phyloP scores from a whole-genome alignment of 306 rosid genomes.

The Prunus fruticosa region DNA sequence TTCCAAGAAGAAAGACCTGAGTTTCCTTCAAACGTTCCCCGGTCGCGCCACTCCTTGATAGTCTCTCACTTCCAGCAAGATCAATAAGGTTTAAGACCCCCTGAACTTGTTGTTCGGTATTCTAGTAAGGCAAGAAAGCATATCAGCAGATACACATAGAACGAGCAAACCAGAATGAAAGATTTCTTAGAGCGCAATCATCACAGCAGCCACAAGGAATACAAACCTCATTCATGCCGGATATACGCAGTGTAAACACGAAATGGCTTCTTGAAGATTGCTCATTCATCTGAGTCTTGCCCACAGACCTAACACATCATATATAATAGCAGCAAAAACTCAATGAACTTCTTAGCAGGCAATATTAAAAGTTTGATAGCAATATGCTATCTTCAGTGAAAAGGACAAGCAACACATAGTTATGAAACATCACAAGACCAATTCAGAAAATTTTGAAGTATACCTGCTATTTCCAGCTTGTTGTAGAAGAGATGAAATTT shows the following conservation, averaged over 20 bases:
- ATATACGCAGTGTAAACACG: constrained; percentile 88
- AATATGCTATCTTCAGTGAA: not conserved
- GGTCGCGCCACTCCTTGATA: constrained; percentile 88
- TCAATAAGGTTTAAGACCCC: constrained; percentile 91
- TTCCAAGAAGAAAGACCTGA: constrained; percentile 52
- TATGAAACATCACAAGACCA: not conserved
- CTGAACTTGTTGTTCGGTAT: constrained; percentile 92
- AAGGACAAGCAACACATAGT: not conserved
- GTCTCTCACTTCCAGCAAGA: constrained; percentile 95
- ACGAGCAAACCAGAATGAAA: not conserved
- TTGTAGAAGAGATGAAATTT: constrained; percentile 82
- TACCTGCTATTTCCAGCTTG: constrained; percentile 93
- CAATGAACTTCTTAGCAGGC: not conserved
- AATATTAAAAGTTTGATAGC: not conserved
- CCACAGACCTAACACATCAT: constrained; percentile 71
- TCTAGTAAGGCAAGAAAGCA: constrained; percentile 36
- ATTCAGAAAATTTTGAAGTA: not conserved
- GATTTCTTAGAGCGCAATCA: not conserved
- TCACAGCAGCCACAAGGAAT: not conserved
- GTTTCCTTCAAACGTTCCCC: constrained; percentile 98
- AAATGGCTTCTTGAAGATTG: constrained; percentile 96
- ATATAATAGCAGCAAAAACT: constrained; percentile 2
- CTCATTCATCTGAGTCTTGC: constrained; percentile 93
- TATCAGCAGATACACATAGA: constrained; percentile 13
- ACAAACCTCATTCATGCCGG: constrained; percentile 80